Conservation (phyloP, 2,329 filamentous ascomycete genomes). For the Pseudopithomyces chartarum region DNA sequence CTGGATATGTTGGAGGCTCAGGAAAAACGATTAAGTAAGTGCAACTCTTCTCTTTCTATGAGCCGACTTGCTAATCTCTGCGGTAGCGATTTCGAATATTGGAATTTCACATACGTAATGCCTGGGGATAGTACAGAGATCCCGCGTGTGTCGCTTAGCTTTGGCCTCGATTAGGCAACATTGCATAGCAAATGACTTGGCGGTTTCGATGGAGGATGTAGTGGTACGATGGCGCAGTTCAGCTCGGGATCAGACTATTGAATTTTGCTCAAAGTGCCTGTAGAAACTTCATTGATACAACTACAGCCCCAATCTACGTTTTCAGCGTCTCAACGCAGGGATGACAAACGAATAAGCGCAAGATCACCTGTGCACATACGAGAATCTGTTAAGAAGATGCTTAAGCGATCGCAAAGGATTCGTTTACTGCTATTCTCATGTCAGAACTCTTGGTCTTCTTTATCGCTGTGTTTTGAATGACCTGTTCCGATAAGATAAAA, state of each 20-base stretch:
- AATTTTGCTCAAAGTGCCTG: not conserved
- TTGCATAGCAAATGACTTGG: not conserved
- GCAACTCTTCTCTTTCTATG: not conserved
- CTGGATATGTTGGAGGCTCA: constrained; percentile 47
- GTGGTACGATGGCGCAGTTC: no score
- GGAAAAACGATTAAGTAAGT: constrained; percentile 46
- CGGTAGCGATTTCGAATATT: constrained; percentile 45
- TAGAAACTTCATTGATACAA: no score
- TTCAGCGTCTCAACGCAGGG: no score
- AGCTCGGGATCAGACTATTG: not conserved
- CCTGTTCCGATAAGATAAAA: not conserved
- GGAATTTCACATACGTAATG: constrained; percentile 51
- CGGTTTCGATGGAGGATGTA: not conserved
- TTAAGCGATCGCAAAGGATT: not conserved
- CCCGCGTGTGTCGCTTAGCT: constrained; percentile 30
- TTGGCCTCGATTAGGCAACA: constrained; percentile 16
- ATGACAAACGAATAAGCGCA: no score
- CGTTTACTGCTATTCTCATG: not conserved
- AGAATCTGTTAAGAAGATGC: no score
- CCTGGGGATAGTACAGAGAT: constrained; percentile 27
- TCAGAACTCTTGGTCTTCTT: not conserved
- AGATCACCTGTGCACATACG: no score
- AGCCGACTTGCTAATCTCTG: not conserved
- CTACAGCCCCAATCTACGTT: no score
- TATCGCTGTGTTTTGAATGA: not conserved